phyloP scores from a whole-genome alignment of 2,329 filamentous ascomycete genomes.

The Tolypocladium pustulatum region DNA sequence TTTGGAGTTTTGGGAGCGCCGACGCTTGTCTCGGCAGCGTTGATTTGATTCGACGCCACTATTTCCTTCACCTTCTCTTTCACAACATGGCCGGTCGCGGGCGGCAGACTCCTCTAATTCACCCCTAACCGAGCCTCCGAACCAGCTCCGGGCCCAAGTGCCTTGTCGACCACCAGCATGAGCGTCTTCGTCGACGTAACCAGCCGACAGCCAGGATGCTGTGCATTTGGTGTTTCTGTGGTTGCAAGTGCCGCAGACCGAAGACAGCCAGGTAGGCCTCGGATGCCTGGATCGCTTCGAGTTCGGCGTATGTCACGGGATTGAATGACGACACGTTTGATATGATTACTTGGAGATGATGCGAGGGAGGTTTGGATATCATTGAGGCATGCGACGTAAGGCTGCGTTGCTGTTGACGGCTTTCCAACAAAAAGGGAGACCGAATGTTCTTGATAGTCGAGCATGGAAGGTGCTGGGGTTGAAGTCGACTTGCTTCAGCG shows the following conservation, averaged over 20 bases:
- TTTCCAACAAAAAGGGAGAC: neutral
- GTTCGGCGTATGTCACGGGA: constrained; percentile 4
- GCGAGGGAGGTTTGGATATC: neutral
- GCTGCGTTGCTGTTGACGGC: neutral
- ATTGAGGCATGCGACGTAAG: neutral
- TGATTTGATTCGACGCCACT: neutral
- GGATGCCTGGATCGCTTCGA: neutral
- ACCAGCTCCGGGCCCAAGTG: neutral
- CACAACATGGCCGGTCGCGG: neutral
- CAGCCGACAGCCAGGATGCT: neutral
- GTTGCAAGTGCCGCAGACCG: neutral
- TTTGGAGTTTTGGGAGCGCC: constrained; percentile 6
- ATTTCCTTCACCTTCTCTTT: neutral
- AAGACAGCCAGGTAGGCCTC: neutral
- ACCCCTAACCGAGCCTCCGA: neutral
- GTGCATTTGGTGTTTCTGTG: neutral
- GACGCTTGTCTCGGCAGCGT: neutral
- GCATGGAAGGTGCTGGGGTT: neutral
- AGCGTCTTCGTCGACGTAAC: neutral
- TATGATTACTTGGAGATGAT: constrained; percentile 2
- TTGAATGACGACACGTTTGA: constrained; percentile 7
- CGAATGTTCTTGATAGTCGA: neutral
- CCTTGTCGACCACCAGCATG: neutral
- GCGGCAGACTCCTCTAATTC: neutral
- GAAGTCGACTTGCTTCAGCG: neutral